Base-by-base conservation (phyloP, 345 rosid species). In the Iberis pinnata region DNA sequence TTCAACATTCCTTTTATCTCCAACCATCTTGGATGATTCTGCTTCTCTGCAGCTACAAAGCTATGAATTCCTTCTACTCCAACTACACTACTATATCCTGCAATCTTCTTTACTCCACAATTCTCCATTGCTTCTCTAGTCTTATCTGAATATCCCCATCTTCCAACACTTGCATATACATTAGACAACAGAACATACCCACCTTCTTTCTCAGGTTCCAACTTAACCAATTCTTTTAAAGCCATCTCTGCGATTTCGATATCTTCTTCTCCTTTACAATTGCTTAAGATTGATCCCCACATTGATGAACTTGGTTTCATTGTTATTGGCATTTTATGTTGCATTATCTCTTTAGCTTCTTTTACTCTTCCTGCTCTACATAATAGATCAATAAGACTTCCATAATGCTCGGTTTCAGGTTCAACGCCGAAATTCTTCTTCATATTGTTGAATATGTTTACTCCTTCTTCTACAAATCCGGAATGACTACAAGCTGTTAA, bases 191-290 rank as follows among this genome's bases (percentile, higher is more conserved):
- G 49, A 29, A 82, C 58, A 6, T 80, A 80, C 8, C 83, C 80
- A 1, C 80, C 79, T 18, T 73, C 81, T 50, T 75, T 78, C 25
- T 70, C 83, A 17, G 86, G 89, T 50, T 80, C 86, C 38, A 82
- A 62, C 71, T 61, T 73, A 19, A 72, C 47, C 70, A 80, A 56
- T 25, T 73, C 77, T 16, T 61, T 70, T 37, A 75, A 68, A 18
- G 80, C 81, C 52, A 70, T 60, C 71, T 67, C 72, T 50, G 86
- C 86, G 20, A 68, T 69, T 65, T 78, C 80, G 13, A 72, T 47
- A 42, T 74, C 65, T 49, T 76, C 71, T 24, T 65, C 62, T 59
- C 33, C 70, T 10, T 73, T 67, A 13, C 73, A 75, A 26, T 74
- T 72, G 44, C 75, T 63, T 42, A 81, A 56, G 42, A 82, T 49